Conservation (phyloP, 352 stramenopile species). For the Phytophthora pseudosyringae region DNA sequence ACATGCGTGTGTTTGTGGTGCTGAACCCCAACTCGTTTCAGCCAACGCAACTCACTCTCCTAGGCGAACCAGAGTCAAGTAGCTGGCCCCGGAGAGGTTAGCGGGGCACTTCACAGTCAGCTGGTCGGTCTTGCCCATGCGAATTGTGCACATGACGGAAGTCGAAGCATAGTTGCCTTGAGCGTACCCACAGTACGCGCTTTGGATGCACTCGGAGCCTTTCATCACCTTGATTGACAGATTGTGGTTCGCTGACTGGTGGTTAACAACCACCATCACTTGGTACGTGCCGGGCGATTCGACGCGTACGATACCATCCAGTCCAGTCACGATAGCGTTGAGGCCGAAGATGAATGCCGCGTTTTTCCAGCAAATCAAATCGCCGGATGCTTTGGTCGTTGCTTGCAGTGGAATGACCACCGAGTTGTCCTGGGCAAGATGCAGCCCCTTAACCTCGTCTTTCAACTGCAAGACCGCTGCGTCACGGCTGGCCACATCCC, state of each 20-base stretch:
- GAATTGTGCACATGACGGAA: neutral
- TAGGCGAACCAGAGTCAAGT: slow-evolving; percentile 10
- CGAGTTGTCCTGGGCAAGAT: neutral
- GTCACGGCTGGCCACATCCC: neutral
- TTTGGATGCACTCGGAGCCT: slow-evolving; percentile 16
- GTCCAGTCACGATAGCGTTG: neutral
- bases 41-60: neutral
- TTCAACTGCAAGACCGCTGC: neutral
- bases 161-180: slow-evolving; percentile 4
- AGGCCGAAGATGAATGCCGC: neutral
- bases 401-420: slow-evolving; percentile 1
- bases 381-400: neutral
- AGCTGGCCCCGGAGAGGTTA: slow-evolving; percentile 1
- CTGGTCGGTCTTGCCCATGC: neutral
- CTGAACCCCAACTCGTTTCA: too few relatives aligned
- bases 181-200: slow-evolving; percentile 1
- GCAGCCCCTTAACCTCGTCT: slow-evolving; percentile 4
- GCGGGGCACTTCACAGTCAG: slow-evolving; percentile 1
- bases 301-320: neutral
- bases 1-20: too few relatives aligned
- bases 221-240: slow-evolving; percentile 14
- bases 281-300: slow-evolving; percentile 8
- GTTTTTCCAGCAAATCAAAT: slow-evolving; percentile 14
- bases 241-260: neutral
- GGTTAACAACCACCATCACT: slow-evolving; percentile 16